Conservation (phyloP, 2,329 filamentous ascomycete genomes). For the Xylaria hypoxylon region DNA sequence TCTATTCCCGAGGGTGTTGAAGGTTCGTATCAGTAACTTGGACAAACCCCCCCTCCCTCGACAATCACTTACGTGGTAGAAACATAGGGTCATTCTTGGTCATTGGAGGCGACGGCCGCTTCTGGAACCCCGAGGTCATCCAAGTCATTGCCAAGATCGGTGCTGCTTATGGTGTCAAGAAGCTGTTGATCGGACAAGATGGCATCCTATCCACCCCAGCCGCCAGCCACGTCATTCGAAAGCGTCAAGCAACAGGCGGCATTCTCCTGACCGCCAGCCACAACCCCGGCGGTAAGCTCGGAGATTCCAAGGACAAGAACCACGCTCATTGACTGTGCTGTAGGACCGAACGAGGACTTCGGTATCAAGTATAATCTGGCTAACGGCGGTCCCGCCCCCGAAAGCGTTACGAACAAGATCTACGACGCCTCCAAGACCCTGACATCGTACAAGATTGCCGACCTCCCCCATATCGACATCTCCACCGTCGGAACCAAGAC, state of each 20-base stretch:
- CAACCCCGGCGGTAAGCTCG: constrained; percentile 87
- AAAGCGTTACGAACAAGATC: constrained; percentile 98
- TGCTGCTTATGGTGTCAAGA: constrained; percentile 97
- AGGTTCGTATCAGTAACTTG: constrained; percentile 59
- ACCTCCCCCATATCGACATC: constrained; percentile 89
- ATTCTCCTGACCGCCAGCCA: constrained; percentile 97
- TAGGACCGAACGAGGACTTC: constrained; percentile 93
- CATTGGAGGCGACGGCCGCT: constrained; percentile 96
- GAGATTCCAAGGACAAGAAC: not conserved
- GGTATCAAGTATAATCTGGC: constrained; percentile 99
- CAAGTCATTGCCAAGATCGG: constrained; percentile 98
- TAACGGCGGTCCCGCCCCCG: constrained; percentile 95
- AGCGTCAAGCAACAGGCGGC: constrained; percentile 93
- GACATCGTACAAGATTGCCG: constrained; percentile 90
- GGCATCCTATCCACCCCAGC: constrained; percentile 97
- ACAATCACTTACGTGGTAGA: constrained; percentile 26
- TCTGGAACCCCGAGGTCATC: constrained; percentile 96
- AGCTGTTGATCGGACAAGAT: constrained; percentile 94
- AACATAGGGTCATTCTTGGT: constrained; percentile 79
- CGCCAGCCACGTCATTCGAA: constrained; percentile 94
- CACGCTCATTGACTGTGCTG: constrained; percentile 25
- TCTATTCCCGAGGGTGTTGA: constrained; percentile 95
- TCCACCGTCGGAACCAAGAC: constrained; percentile 82
- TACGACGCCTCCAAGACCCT: constrained; percentile 91
- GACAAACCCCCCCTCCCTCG: not conserved